phyloP scores from a whole-genome alignment of 2,329 filamentous ascomycete species.

The Metarhizium humberi region DNA sequence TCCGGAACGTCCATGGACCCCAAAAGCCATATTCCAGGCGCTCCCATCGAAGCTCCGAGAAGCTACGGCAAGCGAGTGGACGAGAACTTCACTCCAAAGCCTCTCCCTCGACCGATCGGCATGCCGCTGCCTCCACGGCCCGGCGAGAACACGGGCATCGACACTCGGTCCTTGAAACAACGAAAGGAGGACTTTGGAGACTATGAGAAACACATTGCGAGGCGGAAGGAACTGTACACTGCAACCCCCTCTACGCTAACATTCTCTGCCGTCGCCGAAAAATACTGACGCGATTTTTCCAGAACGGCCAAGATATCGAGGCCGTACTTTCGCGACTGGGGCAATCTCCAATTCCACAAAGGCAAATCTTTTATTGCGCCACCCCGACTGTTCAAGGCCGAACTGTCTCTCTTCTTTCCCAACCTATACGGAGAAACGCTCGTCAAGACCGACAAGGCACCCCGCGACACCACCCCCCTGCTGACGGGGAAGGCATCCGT shows the following conservation, averaged over 20 bases:
- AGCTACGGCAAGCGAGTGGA: constrained; percentile 47
- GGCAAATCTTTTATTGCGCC: constrained; percentile 91
- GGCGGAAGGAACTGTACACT: constrained; percentile 66
- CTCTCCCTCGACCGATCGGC: constrained; percentile 68
- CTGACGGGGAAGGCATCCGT: constrained; percentile 67
- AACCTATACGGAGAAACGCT: constrained; percentile 80
- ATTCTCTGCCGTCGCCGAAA: not conserved
- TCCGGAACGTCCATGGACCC: constrained; percentile 27
- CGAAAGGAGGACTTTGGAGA: constrained; percentile 72
- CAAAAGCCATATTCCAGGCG: constrained; percentile 29
- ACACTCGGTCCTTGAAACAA: constrained; percentile 56
- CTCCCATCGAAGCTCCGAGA: constrained; percentile 48
- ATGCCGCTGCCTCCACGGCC: constrained; percentile 61
- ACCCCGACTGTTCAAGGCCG: constrained; percentile 71
- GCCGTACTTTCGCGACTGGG: constrained; percentile 95
- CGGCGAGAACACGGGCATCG: constrained; percentile 76
- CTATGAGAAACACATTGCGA: constrained; percentile 73
- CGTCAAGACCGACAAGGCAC: constrained; percentile 38
- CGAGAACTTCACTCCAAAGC: constrained; percentile 46
- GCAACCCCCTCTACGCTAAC: constrained; percentile 9
- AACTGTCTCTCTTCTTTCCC: constrained; percentile 83
- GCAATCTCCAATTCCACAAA: constrained; percentile 69
- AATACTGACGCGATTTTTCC: not conserved
- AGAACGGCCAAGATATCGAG: constrained; percentile 69
- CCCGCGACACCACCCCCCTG: constrained; percentile 63